Conservation (phyloP, 2,329 filamentous ascomycete genomes). For the Dryadomyces quercus-mongolicae region DNA sequence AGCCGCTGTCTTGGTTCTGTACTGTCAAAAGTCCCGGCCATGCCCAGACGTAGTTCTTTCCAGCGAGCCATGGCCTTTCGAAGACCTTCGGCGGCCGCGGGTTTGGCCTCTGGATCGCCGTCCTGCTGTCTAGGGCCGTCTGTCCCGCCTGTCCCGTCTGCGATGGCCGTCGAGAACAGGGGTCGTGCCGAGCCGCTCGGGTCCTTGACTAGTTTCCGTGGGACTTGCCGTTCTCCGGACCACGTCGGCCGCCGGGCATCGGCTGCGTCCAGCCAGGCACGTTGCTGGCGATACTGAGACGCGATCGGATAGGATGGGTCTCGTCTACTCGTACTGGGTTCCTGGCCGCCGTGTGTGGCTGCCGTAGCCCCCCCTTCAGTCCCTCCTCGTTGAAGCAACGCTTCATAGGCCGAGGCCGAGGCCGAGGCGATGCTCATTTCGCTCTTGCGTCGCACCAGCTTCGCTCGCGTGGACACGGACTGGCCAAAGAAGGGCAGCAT, state of each 20-base stretch:
- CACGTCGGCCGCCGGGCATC: conserved; percentile 18
- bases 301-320: neutral
- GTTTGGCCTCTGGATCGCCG: neutral
- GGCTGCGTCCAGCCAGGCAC: conserved; percentile 11
- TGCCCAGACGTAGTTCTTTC: conserved; percentile 5
- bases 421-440: neutral
- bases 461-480: neutral
- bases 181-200: conserved; percentile 12
- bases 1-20: neutral
- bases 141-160: neutral
- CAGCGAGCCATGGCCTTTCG: conserved; percentile 10
- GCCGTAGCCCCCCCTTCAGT: neutral
- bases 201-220: conserved; percentile 15
- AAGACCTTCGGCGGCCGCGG: conserved; percentile 1
- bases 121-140: neutral
- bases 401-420: conserved; percentile 8
- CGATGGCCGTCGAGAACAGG: conserved; percentile 8
- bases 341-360: neutral
- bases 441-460: neutral
- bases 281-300: conserved; percentile 5
- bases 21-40: neutral
- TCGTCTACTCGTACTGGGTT: neutral
- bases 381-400: conserved; percentile 3
- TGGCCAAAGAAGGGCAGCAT: neutral
- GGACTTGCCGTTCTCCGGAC: conserved; percentile 7